Conservation (phyloP, 2,329 filamentous ascomycete genomes). For the Macroventuria anomochaeta region DNA sequence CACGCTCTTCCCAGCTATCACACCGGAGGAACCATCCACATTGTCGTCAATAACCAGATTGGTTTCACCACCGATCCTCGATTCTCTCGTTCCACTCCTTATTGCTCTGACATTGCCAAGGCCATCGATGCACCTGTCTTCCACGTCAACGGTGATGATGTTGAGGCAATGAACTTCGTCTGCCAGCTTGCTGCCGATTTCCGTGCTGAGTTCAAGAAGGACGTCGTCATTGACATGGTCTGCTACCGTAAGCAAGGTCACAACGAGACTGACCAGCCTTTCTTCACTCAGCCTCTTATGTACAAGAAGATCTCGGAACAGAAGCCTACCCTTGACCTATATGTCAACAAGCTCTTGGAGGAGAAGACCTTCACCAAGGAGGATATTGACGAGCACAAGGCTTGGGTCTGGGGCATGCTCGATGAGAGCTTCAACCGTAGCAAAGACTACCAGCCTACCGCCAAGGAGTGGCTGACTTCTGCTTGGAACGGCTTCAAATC, state of each 20-base stretch:
- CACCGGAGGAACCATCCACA: slow-evolving; percentile 94
- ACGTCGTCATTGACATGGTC: slow-evolving; percentile 96
- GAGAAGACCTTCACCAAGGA: slow-evolving; percentile 97
- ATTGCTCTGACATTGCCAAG: slow-evolving; percentile 99
- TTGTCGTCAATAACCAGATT: slow-evolving; percentile 99
- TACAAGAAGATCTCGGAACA: slow-evolving; percentile 96
- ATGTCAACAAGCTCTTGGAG: slow-evolving; percentile 86
- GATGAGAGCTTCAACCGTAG: slow-evolving; percentile 97
- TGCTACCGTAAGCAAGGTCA: slow-evolving; percentile 99
- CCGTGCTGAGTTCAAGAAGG: slow-evolving; percentile 98
- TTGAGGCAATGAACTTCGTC: slow-evolving; percentile 97
- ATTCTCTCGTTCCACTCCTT: slow-evolving; percentile 95
- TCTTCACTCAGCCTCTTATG: slow-evolving; percentile 99
- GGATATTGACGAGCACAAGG: slow-evolving; percentile 98
- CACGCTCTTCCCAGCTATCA: slow-evolving; percentile 95
- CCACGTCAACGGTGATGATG: slow-evolving; percentile 98
- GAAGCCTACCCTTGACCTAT: slow-evolving; percentile 84
- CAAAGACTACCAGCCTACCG: slow-evolving; percentile 95
- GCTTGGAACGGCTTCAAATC: slow-evolving; percentile 99
- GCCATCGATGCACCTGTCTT: slow-evolving; percentile 98
- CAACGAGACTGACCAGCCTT: slow-evolving; percentile 99
- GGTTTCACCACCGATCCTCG: slow-evolving; percentile 98
- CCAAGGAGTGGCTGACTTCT: slow-evolving; percentile 98
- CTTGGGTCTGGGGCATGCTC: slow-evolving; percentile 99
- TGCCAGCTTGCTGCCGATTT: slow-evolving; percentile 97